Percentiles rank a stretch among this genome's conserved stretches.
Conservation (phyloP, 306 rosid genomes). For the Bauhinia variegata region DNA sequence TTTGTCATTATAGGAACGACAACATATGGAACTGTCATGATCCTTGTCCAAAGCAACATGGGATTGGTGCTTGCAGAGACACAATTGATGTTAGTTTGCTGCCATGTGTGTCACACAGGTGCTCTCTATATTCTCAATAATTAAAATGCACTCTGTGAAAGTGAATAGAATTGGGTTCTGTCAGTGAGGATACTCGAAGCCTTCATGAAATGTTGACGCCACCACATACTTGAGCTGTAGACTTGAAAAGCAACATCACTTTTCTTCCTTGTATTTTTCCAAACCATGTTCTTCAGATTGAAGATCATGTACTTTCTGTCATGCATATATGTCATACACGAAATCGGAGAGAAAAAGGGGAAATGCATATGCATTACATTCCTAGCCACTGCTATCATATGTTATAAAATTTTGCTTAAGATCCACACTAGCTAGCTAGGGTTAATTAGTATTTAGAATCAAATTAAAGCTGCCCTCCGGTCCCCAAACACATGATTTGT, state of each 20-base stretch:
- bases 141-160: neutral
- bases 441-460: constrained; percentile 9
- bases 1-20: neutral
- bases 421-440: constrained; percentile 38
- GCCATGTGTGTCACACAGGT: neutral
- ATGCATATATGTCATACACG: constrained; percentile 21
- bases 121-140: constrained; percentile 12
- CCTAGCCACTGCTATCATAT: neutral
- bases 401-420: constrained; percentile 27
- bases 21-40: neutral
- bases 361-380: neutral
- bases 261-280: neutral
- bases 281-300: neutral
- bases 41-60: neutral
- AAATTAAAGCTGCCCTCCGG: constrained; percentile 44
- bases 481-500: constrained; percentile 38
- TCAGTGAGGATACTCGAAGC: neutral
- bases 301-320: neutral
- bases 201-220: constrained; percentile 22
- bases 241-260: constrained; percentile 20
- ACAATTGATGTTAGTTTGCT: neutral
- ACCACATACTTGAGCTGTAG: constrained; percentile 18
- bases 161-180: neutral
- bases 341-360: constrained; percentile 7
- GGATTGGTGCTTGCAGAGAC: neutral